Conservation (phyloP, 768 basidiomycete genomes). For the Agaricus blazei region DNA sequence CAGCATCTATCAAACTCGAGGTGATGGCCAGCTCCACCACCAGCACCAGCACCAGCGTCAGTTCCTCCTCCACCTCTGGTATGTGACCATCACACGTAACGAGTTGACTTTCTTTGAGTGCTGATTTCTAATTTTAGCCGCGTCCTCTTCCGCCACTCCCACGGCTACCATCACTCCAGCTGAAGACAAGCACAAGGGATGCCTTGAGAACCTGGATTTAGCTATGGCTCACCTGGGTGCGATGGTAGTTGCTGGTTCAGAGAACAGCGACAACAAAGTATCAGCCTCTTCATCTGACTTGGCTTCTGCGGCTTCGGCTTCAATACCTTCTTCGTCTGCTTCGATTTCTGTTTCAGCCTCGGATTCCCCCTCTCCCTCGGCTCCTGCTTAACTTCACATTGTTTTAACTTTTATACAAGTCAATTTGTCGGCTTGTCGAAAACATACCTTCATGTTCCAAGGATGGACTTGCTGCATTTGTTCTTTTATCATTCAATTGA, state of each 20-base stretch:
- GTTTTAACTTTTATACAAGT: too few relatives aligned
- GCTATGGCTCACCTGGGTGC: constrained; percentile 5
- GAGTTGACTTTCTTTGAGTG: too few relatives aligned
- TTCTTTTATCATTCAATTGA: too few relatives aligned
- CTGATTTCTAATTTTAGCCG: neutral
- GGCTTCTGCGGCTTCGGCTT: neutral
- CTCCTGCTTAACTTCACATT: too few relatives aligned
- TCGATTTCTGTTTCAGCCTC: neutral
- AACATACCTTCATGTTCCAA: too few relatives aligned
- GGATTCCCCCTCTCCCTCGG: too few relatives aligned
- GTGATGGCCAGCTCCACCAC: too few relatives aligned
- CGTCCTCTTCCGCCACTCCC: constrained; percentile 7
- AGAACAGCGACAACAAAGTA: neutral
- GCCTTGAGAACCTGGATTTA: constrained; percentile 1
- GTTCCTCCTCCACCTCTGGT: neutral
- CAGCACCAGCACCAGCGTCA: too few relatives aligned
- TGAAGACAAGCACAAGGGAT: constrained; percentile 1
- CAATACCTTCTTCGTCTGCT: neutral
- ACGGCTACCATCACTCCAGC: neutral
- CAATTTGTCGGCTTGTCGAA: too few relatives aligned
- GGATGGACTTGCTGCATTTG: too few relatives aligned
- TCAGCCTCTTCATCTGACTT: neutral
- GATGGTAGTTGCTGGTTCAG: neutral
- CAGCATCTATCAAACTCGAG: neutral
- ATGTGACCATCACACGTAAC: neutral